These are phyloP conservation scores for Boletus sp. DNA, from an alignment of 1,284 basidiomycete genomes.

Conservation along the genomic window DNA sequence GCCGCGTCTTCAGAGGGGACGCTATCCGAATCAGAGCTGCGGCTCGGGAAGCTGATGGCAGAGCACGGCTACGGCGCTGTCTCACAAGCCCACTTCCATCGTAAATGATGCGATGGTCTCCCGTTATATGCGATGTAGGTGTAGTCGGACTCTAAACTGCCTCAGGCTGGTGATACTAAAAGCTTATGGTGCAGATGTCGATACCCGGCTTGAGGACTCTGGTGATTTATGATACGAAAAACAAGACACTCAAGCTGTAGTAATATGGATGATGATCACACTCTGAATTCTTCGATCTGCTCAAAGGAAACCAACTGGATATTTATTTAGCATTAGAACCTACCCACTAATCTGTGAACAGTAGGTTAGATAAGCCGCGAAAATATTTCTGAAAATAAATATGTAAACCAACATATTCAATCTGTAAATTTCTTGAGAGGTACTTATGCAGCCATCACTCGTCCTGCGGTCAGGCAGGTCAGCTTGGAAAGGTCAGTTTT, in stretches of 20 bases:
- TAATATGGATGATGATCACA: no score
- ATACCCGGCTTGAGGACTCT: not conserved
- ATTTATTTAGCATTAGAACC: no score
- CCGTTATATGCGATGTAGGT: not conserved
- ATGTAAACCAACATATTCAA: no score
- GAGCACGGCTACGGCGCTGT: constrained; percentile 2
- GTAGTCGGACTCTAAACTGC: not conserved
- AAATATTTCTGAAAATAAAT: not conserved
- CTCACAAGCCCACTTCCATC: constrained; percentile 2
- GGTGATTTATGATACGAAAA: not conserved
- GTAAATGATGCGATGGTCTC: no score
- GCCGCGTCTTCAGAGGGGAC: not conserved
- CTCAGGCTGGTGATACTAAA: not conserved
- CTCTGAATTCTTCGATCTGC: no score
- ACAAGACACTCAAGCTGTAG: not conserved
- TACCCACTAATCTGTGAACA: no score
- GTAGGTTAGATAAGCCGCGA: constrained; percentile 3
- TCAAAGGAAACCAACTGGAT: no score
- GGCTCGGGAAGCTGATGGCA: constrained; percentile 3
- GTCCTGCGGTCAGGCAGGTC: constrained; percentile 37
- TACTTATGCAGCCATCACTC: constrained; percentile 29
- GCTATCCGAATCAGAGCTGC: constrained; percentile 5
- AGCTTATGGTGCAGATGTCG: not conserved
- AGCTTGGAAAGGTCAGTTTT: constrained; percentile 38
- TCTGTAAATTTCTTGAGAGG: not conserved